Evolutionary conservation across 148 eudicot genomes (phyloP).

Genomic region (Amaranthus palmeri): DNA sequence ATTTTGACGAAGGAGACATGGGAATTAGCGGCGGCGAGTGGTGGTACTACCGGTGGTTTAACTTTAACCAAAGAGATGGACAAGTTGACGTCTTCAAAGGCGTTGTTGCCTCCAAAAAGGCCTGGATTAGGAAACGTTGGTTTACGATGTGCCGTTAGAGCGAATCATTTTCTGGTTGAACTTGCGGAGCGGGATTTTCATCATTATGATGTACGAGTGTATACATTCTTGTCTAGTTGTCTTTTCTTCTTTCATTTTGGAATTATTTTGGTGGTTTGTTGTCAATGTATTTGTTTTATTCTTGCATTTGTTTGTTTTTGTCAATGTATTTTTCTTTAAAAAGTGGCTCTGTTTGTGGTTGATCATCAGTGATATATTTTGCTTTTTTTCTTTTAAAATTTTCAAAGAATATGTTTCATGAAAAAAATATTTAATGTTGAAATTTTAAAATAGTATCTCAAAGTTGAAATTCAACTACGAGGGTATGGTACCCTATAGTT

Average conservation of each 20-base stretch:
- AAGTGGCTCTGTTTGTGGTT: too few relatives aligned
- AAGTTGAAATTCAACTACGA: too few relatives aligned
- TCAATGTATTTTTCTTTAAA: background rate
- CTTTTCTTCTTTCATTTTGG: background rate
- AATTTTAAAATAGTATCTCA: too few relatives aligned
- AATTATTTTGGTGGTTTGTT: background rate
- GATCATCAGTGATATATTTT: too few relatives aligned
- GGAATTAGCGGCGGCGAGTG: constrained; percentile 12
- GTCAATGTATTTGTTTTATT: background rate
- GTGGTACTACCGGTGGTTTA: background rate
- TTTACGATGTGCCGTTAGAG: constrained; percentile 34
- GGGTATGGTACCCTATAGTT: too few relatives aligned
- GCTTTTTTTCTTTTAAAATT: too few relatives aligned
- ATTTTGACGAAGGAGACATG: constrained; percentile 6
- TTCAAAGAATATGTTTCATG: too few relatives aligned
- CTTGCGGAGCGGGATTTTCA: constrained; percentile 40
- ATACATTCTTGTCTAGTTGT: too few relatives aligned
- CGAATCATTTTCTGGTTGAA: constrained; percentile 64
- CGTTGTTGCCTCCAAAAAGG: constrained; percentile 35
- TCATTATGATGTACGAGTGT: constrained; percentile 63
- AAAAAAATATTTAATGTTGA: too few relatives aligned
- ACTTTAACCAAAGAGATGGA: background rate
- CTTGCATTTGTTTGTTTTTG: background rate
- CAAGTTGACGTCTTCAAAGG: constrained; percentile 33
- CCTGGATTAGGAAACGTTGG: constrained; percentile 59